Base-by-base conservation (phyloP, 139 green algal species). In the Coelastrella sp. region DNA sequence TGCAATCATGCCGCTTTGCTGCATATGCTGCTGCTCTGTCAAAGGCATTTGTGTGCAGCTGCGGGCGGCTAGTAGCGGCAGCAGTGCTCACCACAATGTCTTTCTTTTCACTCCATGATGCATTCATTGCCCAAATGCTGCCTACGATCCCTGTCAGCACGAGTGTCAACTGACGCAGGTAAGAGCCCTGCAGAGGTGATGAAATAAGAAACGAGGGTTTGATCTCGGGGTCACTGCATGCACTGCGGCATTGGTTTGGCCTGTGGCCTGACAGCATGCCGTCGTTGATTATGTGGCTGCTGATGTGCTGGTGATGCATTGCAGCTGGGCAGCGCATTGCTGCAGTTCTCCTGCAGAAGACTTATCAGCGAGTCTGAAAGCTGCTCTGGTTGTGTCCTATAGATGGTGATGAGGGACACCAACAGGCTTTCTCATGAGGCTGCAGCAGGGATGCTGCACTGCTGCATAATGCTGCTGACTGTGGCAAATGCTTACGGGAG, bases 61-160 rank as follows among this genome's bases (percentile, higher is more conserved):
- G n/a, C n/a, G n/a, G n/a, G n/a, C n/a, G n/a, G n/a, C n/a, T n/a
- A n/a, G n/a, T n/a, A n/a, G n/a, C n/a, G 56, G 20, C 25, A 58
- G 27, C 75, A 82, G 27, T 27, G 61, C 87, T 85, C 56, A 91
- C 87, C 27, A 56, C 49, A 11, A 87, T 60, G 17, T 80, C 87
- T 7, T 78, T 87, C 35, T 82, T 78, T 20, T 87, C 87, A 7
- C 14, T 70, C 87, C 87, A 91, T 0, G 57, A 11, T 8, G 87
- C 63, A 24, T 81, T 82, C 10, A 68, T 61, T 8, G 49, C 87
- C 35, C 59, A 91, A 63, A 91, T 91, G 78, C 65, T 82, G 65
- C 78, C 87, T 24, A 20, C 63, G 14, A 91, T 81, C 6, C 19
- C 49, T 35, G 49, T 56, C 87, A 91, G 56, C 10, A 72, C 87